Conservation (phyloP, 768 basidiomycete genomes). For the Amylocystis lapponica region DNA sequence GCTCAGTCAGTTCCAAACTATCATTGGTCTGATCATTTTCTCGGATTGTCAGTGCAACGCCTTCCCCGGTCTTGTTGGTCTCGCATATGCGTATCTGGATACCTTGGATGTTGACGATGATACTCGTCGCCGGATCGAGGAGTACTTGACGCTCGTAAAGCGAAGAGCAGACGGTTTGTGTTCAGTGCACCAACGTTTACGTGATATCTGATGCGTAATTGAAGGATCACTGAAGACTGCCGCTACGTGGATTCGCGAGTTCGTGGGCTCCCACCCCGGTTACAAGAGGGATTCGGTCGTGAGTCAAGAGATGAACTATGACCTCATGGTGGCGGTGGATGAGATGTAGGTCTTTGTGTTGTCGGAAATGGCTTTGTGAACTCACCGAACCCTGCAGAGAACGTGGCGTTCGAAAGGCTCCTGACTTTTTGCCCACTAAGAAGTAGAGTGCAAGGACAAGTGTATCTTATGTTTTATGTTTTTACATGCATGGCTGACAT, state of each 20-base stretch:
- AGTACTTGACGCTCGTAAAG: constrained; percentile 77
- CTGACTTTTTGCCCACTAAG: constrained; percentile 51
- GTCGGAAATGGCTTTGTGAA: neutral
- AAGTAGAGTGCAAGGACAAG: too few species aligned
- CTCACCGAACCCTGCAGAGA: constrained; percentile 40
- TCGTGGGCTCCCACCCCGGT: constrained; percentile 84
- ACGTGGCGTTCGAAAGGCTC: constrained; percentile 55
- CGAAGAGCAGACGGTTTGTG: constrained; percentile 78
- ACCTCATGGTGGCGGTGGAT: constrained; percentile 83
- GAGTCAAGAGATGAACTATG: constrained; percentile 87
- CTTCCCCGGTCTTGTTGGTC: constrained; percentile 77
- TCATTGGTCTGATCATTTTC: constrained; percentile 5
- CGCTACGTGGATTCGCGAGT: constrained; percentile 90
- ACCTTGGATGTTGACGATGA: constrained; percentile 70
- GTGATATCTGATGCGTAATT: neutral
- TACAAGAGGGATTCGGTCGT: constrained; percentile 95
- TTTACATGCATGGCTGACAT: too few species aligned
- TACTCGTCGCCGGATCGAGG: constrained; percentile 56
- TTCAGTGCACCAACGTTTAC: constrained; percentile 17
- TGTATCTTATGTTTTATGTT: too few species aligned
- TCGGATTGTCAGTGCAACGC: constrained; percentile 38
- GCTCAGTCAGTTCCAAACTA: neutral
- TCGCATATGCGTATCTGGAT: constrained; percentile 81
- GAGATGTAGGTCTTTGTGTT: constrained; percentile 64
- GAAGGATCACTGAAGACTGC: constrained; percentile 77